These are phyloP conservation scores for Lactuca sativa DNA, from an alignment of 129 eudicot genomes.

Conservation along the genomic window DNA sequence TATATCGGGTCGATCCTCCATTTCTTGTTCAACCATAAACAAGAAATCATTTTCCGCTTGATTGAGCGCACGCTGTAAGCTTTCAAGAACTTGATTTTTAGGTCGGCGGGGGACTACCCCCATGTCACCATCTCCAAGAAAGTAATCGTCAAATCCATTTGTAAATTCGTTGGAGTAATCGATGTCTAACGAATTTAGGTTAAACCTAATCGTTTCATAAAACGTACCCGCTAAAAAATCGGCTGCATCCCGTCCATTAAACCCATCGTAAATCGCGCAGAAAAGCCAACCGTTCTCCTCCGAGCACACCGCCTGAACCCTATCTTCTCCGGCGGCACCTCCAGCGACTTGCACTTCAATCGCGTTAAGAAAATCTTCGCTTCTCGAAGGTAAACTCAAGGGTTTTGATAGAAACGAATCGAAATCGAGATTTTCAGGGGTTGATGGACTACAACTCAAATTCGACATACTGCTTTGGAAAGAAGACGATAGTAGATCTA, in stretches of 20 bases:
- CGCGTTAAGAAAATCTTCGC: conserved; percentile 76
- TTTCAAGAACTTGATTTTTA: conserved; percentile 61
- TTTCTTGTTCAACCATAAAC: conserved; percentile 97
- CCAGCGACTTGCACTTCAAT: conserved; percentile 92
- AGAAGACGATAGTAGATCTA: conserved; percentile 80
- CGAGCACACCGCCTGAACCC: conserved; percentile 96
- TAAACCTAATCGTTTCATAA: conserved; percentile 67
- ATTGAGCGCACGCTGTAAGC: conserved; percentile 75
- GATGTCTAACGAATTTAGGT: conserved; percentile 68
- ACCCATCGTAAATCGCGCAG: conserved; percentile 89
- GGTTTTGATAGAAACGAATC: conserved; percentile 63
- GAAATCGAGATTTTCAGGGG: conserved; percentile 57
- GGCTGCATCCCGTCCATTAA: conserved; percentile 97
- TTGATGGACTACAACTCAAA: conserved; percentile 85
- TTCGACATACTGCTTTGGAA: conserved; percentile 72
- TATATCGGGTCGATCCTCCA: conserved; percentile 96
- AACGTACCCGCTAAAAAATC: conserved; percentile 93
- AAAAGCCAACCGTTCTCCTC: conserved; percentile 97
- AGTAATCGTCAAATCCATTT: conserved; percentile 19
- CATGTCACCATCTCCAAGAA: conserved; percentile 24
- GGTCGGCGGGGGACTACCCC: background rate
- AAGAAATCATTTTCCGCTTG: conserved; percentile 88
- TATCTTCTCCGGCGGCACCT: conserved; percentile 98
- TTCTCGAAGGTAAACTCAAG: conserved; percentile 64
- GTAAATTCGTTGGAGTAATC: conserved; percentile 27